Percentiles rank a stretch among this genome's conserved stretches.
These are phyloP conservation scores for Comarum palustre DNA, from an alignment of 306 rosid species.

Conservation along the genomic window DNA sequence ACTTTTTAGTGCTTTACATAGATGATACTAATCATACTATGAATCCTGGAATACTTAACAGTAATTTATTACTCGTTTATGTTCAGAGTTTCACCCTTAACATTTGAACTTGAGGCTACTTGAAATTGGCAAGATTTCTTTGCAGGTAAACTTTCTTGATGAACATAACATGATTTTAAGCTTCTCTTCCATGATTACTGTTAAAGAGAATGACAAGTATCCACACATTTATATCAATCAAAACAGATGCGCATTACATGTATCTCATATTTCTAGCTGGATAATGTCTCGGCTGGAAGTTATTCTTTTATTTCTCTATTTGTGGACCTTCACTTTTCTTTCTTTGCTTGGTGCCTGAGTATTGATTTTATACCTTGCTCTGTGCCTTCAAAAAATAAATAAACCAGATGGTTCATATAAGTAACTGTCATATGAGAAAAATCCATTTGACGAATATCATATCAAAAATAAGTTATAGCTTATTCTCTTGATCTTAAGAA, in stretches of 20 bases:
- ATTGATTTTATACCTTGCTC: neutral
- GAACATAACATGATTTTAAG: neutral
- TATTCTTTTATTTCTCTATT: neutral
- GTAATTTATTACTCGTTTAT: slow-evolving; percentile 18
- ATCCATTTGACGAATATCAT: neutral
- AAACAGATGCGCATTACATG: neutral
- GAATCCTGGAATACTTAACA: neutral
- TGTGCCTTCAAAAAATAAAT: neutral
- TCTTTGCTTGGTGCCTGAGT: neutral
- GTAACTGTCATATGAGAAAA: neutral
- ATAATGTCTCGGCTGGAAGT: neutral
- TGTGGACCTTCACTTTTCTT: neutral
- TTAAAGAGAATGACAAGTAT: neutral
- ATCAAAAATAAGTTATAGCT: neutral
- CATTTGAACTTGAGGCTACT: slow-evolving; percentile 98
- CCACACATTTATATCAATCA: neutral
- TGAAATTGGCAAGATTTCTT: slow-evolving; percentile 90
- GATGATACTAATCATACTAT: slow-evolving; percentile 4
- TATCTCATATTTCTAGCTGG: neutral
- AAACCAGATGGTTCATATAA: neutral
- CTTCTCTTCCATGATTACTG: neutral
- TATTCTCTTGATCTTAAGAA: slow-evolving; percentile 2
- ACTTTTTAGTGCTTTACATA: neutral
- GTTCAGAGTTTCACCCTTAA: slow-evolving; percentile 95
- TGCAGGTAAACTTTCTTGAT: slow-evolving; percentile 61